These are phyloP conservation scores for Mortierella sp. DNA, from an alignment of 371 early-diverging fungal genomes.

Conservation along the genomic window DNA sequence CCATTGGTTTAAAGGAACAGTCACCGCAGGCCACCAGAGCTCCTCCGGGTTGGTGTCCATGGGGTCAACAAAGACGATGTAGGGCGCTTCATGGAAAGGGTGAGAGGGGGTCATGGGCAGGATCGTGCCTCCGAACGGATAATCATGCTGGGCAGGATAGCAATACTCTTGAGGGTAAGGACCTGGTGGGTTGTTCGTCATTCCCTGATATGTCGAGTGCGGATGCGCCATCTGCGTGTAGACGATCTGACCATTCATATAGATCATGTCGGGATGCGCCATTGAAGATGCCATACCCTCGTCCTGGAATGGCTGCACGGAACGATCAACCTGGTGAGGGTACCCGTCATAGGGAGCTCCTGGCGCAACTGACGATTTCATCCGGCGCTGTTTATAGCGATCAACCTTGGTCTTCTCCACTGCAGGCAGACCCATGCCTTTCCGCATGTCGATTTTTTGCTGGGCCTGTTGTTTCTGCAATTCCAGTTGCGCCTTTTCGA, in stretches of 20 bases:
- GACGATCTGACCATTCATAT: neutral
- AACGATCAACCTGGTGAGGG: neutral
- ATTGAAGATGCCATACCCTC: neutral
- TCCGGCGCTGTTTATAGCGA: neutral
- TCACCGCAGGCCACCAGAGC: constrained; percentile 46
- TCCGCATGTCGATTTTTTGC: neutral
- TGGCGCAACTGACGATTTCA: neutral
- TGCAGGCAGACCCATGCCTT: neutral
- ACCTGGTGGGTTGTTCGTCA: neutral
- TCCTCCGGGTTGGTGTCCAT: constrained; percentile 15
- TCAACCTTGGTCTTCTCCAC: neutral
- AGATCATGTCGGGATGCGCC: neutral
- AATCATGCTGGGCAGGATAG: neutral
- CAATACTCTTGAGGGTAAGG: neutral
- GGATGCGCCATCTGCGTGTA: neutral
- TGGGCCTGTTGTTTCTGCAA: neutral
- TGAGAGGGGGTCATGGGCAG: neutral
- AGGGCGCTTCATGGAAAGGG: constrained; percentile 37
- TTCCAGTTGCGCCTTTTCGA: neutral
- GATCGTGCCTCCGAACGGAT: neutral
- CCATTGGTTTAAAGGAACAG: constrained; percentile 31
- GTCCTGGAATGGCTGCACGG: neutral
- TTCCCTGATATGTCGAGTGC: neutral
- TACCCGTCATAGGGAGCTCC: neutral
- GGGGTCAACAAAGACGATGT: constrained; percentile 44